These are phyloP conservation scores for Sporothrix humicola DNA, from an alignment of 2,329 filamentous ascomycete genomes.

Conservation along the genomic window DNA sequence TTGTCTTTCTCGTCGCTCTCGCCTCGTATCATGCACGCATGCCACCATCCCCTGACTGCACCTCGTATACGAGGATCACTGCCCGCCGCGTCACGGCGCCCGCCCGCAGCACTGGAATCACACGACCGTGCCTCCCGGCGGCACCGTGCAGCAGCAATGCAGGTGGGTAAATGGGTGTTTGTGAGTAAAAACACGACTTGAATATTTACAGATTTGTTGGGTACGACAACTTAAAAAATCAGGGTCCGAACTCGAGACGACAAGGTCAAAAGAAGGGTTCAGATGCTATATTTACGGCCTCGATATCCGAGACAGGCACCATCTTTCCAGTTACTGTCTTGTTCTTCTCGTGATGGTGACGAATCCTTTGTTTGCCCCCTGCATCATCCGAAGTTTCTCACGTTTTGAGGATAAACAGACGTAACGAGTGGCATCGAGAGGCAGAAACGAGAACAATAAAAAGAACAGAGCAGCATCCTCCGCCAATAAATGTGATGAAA, in stretches of 20 bases:
- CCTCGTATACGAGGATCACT: slow-evolving; percentile 26
- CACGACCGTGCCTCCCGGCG: neutral
- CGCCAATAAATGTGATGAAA: neutral
- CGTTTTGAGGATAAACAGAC: neutral
- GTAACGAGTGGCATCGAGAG: neutral
- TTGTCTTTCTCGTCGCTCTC: neutral
- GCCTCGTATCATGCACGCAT: slow-evolving; percentile 26
- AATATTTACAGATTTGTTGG: neutral
- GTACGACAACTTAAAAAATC: neutral
- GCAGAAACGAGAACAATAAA: neutral
- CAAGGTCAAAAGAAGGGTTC: neutral
- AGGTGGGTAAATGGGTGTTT: no score
- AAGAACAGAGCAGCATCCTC: neutral
- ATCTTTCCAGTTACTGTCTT: neutral
- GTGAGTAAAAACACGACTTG: neutral
- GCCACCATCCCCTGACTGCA: neutral
- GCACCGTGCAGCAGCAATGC: neutral
- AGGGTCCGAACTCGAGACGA: slow-evolving; percentile 2
- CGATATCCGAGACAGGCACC: neutral
- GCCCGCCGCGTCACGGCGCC: neutral
- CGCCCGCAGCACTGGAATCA: slow-evolving; percentile 23
- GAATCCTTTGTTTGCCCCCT: neutral
- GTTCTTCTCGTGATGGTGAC: slow-evolving; percentile 7
- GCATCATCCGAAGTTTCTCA: slow-evolving; percentile 23
- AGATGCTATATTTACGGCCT: slow-evolving; percentile 4